Base-by-base conservation (phyloP, 2,329 filamentous ascomycete species). In the Pyrenochaeta sp. region DNA sequence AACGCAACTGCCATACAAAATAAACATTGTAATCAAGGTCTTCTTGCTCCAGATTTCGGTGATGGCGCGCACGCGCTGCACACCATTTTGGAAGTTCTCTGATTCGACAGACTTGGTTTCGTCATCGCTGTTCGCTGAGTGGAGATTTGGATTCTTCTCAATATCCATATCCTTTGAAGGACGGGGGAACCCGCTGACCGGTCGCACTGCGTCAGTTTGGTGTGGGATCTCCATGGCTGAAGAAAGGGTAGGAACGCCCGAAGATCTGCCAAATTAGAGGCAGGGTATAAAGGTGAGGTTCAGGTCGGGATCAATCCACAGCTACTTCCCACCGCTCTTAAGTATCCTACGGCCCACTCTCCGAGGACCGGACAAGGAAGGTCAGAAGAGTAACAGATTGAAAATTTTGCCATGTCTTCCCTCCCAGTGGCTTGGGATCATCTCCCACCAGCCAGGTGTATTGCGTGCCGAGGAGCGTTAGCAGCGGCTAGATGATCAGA, bases 21-120 rank as follows among this genome's bases (percentile, higher is more conserved):
- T 64, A 53, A 79, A 80, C 58, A 77, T 77, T 39, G 62, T 56
- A n/a, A 75, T 71, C 15, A 81, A 64, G 1, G 74, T 72, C 46
- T 69, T 68, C 57, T 73, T 77, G 47, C 65, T 70, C 79, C 79
- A 81, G 3, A 78, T 73, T 15, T 74, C 65, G 0, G 79, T 80
- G 27, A 78, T 76, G 27, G 79, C 79, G 54, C 79, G 72, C 13
- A 75, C 72, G 30, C 75, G 71, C 64, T 79, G 71, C 1, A 80
- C 73, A 57, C 79, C 79, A 30, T 72, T 59, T 36, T 79, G 75
- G 47, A 73, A 76, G 3, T 72, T 65, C 15, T 71, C 64, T n/a
- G 70, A 71, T 27, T 69, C 64, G 34, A 58, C 59, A 24, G 64
- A 61, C 44, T 66, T 63, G 25, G 56, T 58, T 12, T 60, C 58